A percentile compares a stretch with the other conserved stretches of the same genome.
These are phyloP conservation scores for Podospora didyma DNA, from an alignment of 495 filamentous ascomycete genomes.

Conservation along the genomic window DNA sequence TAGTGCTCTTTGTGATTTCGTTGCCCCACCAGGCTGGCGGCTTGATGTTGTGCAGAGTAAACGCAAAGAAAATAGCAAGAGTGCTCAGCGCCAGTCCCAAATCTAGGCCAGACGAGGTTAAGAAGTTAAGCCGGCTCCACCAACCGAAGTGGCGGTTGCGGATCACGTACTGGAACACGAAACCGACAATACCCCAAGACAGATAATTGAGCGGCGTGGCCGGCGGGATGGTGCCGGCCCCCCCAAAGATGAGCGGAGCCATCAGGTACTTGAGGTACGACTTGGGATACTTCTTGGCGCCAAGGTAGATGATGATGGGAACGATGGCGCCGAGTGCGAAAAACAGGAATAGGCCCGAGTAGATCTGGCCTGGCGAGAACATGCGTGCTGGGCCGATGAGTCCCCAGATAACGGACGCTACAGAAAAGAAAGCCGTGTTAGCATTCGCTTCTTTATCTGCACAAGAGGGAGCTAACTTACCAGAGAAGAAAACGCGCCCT, in stretches of 20 bases:
- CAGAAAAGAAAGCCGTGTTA: neutral
- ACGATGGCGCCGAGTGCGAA: slow-evolving; percentile 57
- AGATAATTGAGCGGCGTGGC: slow-evolving; percentile 67
- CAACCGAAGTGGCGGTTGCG: slow-evolving; percentile 55
- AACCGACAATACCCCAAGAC: slow-evolving; percentile 63
- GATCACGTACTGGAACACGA: slow-evolving; percentile 60
- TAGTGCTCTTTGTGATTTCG: slow-evolving; percentile 40
- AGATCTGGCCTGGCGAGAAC: slow-evolving; percentile 66
- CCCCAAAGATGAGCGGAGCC: slow-evolving; percentile 66
- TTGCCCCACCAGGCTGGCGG: slow-evolving; percentile 56
- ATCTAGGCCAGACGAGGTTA: slow-evolving; percentile 58
- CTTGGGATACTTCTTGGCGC: slow-evolving; percentile 50
- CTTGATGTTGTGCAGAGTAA: slow-evolving; percentile 44
- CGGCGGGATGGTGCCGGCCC: slow-evolving; percentile 59
- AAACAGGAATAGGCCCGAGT: slow-evolving; percentile 60
- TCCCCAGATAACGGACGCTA: slow-evolving; percentile 65
- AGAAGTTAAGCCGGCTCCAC: slow-evolving; percentile 66
- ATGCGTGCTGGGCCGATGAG: slow-evolving; percentile 62
- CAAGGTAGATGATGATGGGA: slow-evolving; percentile 54
- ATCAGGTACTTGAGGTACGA: slow-evolving; percentile 53
- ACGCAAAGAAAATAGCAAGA: slow-evolving; percentile 59
- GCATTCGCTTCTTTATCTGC: neutral
- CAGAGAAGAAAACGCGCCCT: slow-evolving; percentile 63
- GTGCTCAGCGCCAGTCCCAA: slow-evolving; percentile 60
- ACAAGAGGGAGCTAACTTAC: slow-evolving; percentile 14